A percentile compares a stretch with the other conserved stretches of the same genome.
Conservation (phyloP, 2,329 filamentous ascomycete species). For the Mycosphaerella arachidis region DNA sequence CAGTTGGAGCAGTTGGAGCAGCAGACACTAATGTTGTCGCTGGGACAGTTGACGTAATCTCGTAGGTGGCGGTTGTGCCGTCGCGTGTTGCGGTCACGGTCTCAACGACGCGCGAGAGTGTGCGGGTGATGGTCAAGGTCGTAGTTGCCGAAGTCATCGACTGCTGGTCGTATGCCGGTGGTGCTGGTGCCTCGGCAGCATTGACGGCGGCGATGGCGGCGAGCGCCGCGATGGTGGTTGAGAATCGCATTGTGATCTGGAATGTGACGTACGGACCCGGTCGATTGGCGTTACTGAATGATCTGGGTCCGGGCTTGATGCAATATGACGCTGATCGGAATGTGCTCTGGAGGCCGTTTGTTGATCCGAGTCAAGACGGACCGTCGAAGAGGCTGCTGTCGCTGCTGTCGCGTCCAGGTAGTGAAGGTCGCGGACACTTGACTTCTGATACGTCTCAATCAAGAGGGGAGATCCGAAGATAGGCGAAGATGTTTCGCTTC, state of each 20-base stretch:
- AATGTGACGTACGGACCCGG: constrained; percentile 12
- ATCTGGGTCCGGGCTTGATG: constrained; percentile 8
- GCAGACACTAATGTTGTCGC: constrained; percentile 9
- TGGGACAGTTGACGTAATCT: constrained; percentile 6
- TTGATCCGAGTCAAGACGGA: constrained; percentile 1
- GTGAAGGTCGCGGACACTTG: constrained; percentile 9
- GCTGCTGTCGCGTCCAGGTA: constrained; percentile 1
- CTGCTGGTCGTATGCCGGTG: constrained; percentile 4
- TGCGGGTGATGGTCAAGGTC: constrained; percentile 26
- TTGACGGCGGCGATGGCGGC: constrained; percentile 15
- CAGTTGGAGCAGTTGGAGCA: neutral
- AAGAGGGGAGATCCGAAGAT: neutral
- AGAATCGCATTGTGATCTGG: constrained; percentile 25
- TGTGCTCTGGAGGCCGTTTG: constrained; percentile 5
- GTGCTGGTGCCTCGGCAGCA: constrained; percentile 13
- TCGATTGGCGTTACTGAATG: constrained; percentile 4
- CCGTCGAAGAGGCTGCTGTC: neutral
- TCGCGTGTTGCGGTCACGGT: constrained; percentile 26
- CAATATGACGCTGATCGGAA: constrained; percentile 14
- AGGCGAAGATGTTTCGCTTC: constrained; percentile 14
- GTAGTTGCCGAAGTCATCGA: constrained; percentile 17
- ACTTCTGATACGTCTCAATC: constrained; percentile 3
- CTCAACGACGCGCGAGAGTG: constrained; percentile 25
- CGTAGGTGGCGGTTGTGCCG: constrained; percentile 14
- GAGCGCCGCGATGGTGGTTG: constrained; percentile 17